Evolutionary conservation across 2,329 filamentous ascomycete species (phyloP).

Genomic region (Aspergillus novoparasiticus): DNA sequence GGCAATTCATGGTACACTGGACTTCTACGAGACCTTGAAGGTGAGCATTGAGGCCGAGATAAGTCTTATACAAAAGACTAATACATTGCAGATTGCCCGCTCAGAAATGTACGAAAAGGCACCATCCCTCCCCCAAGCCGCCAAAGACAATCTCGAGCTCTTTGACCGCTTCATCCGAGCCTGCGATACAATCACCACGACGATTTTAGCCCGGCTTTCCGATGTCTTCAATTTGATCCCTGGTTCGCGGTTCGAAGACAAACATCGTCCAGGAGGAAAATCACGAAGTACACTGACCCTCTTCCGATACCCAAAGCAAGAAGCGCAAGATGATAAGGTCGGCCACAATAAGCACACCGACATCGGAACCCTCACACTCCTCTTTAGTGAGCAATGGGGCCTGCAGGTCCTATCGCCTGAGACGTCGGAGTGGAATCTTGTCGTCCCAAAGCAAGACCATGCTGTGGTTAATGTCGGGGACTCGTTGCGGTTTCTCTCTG

Average conservation of each 20-base stretch:
- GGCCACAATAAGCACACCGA: too few species aligned
- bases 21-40: background rate
- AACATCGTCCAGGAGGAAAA: too few species aligned
- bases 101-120: background rate
- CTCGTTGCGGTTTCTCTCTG: background rate
- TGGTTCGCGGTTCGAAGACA: background rate
- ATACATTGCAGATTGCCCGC: background rate
- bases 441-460: background rate
- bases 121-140: background rate
- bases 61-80: background rate
- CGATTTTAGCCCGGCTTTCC: background rate
- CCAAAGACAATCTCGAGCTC: background rate
- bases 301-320: too few species aligned
- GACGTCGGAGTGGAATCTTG: background rate
- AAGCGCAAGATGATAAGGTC: too few species aligned
- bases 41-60: background rate
- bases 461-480: background rate
- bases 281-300: too few species aligned
- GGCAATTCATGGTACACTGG: background rate
- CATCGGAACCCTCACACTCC: too few species aligned
- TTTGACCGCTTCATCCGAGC: background rate
- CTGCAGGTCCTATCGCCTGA: too few species aligned
- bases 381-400: too few species aligned
- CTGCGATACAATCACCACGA: background rate
- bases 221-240: background rate